phyloP scores from a whole-genome alignment of 257 asterid genomes.

The Fraxinus pennsylvanica region DNA sequence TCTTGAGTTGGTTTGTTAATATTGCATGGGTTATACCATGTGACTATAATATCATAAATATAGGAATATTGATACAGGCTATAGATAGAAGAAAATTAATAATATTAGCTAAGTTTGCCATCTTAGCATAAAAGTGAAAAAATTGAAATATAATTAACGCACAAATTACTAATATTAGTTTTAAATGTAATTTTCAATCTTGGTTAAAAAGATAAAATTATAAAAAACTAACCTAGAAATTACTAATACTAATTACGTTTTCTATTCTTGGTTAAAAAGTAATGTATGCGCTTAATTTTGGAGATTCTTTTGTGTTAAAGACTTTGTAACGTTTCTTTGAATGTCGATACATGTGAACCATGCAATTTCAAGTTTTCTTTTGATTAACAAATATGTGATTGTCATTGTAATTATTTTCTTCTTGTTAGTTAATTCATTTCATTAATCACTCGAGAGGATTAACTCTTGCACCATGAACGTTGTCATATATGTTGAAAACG shows the following conservation, averaged over 20 bases:
- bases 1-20: not conserved
- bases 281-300: too few relatives aligned
- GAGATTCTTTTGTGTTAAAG: not conserved
- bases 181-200: too few relatives aligned
- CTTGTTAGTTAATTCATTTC: not conserved
- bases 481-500: not conserved
- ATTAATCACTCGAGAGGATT: not conserved
- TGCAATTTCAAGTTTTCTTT: not conserved
- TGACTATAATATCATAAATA: not conserved
- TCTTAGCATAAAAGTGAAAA: not conserved
- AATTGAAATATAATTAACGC: not conserved
- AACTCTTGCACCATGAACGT: not conserved
- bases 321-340: not conserved
- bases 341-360: not conserved
- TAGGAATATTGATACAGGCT: not conserved
- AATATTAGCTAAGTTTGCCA: not conserved
- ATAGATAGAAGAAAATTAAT: slow-evolving; percentile 2
- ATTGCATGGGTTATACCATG: not conserved
- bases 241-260: too few relatives aligned
- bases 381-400: not conserved
- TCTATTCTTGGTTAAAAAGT: too few relatives aligned
- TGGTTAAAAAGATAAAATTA: too few relatives aligned
- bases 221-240: too few relatives aligned
- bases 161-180: not conserved
- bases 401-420: not conserved